Conservation (phyloP, 106 monocot genomes). For the Allium fistulosum region DNA sequence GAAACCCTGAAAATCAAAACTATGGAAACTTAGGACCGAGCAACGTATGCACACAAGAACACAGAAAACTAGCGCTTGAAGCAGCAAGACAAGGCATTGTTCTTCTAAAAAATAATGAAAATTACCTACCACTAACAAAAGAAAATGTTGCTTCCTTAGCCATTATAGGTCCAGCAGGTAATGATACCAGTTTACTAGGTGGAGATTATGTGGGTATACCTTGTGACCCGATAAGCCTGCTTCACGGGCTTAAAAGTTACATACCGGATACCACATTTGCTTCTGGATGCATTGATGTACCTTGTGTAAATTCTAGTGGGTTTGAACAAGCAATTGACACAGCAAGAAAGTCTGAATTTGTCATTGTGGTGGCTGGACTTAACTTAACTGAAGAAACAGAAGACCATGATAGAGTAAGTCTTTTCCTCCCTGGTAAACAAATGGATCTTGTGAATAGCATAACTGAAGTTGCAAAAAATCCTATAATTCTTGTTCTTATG, state of each 20-base stretch:
- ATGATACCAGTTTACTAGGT: slow-evolving; percentile 38
- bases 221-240: slow-evolving; percentile 46
- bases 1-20: slow-evolving; percentile 22
- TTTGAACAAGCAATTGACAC: slow-evolving; percentile 52
- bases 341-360: slow-evolving; percentile 46
- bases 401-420: slow-evolving; percentile 63
- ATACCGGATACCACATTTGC: slow-evolving; percentile 27
- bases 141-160: slow-evolving; percentile 40
- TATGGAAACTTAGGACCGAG: slow-evolving; percentile 29
- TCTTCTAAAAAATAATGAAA: slow-evolving; percentile 57
- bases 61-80: slow-evolving; percentile 55
- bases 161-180: slow-evolving; percentile 63
- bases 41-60: slow-evolving; percentile 48
- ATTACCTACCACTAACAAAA: slow-evolving; percentile 46
- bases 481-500: slow-evolving; percentile 65
- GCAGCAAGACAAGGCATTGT: slow-evolving; percentile 63
- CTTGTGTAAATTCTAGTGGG: slow-evolving; percentile 31
- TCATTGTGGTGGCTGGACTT: slow-evolving; percentile 66
- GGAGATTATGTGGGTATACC: slow-evolving; percentile 81
- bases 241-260: slow-evolving; percentile 48
- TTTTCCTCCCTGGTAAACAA: slow-evolving; percentile 83
- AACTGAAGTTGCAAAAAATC: slow-evolving; percentile 32
- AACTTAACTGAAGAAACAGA: slow-evolving; percentile 72
- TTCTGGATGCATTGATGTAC: slow-evolving; percentile 44
- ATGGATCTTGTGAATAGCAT: slow-evolving; percentile 49